Evolutionary conservation across 345 rosid genomes (phyloP), one percentile per base, ranked within the genome.

Genomic region (Clausena lansium): DNA sequence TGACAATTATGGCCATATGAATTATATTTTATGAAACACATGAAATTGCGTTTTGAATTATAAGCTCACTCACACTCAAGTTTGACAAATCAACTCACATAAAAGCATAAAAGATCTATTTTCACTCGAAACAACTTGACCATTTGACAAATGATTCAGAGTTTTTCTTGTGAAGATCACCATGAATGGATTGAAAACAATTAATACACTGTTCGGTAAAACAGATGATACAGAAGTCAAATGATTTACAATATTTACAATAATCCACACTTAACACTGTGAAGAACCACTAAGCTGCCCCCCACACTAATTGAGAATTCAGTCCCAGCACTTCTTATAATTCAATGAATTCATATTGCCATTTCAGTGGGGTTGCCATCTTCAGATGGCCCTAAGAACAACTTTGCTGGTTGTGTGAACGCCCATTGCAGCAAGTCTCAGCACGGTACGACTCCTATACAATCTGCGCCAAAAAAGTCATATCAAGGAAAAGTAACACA

Each of bases 391-490:
- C 81, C 79, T 87, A 36, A 92, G 84, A 79, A 90, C 89, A 80
- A 83, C 87, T 85, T 87, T 96, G 86, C 95, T 76, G 35, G 98
- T 89, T 6, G 81, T 55, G 73, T 84, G 91, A 78, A 87, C 89
- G n/a, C 97, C 98, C 78, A 45, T 76, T 63, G 97, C 96, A 20
- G 94, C 97, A 77, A 91, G 80, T 83, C 85, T 91, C 88, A 90
- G 74, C 30, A 88, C 81, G 17, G 86, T 83, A 65, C 95, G 93
- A 32, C 88, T 86, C 52, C 79, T 79, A 52, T 93, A 96, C 83
- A 96, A 73, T 85, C 98, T 96, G 87, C 77, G 67, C 36, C 36
- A 68, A 69, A 32, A 33, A 35, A 71, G 6, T 71, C 10, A 74
- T 28, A 58, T 84, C 41, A 73, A 9, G 59, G 17, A 78, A 32